Evolutionary conservation across 2,329 filamentous ascomycete genomes (phyloP).

Genomic region (Pyricularia pennisetigena): DNA sequence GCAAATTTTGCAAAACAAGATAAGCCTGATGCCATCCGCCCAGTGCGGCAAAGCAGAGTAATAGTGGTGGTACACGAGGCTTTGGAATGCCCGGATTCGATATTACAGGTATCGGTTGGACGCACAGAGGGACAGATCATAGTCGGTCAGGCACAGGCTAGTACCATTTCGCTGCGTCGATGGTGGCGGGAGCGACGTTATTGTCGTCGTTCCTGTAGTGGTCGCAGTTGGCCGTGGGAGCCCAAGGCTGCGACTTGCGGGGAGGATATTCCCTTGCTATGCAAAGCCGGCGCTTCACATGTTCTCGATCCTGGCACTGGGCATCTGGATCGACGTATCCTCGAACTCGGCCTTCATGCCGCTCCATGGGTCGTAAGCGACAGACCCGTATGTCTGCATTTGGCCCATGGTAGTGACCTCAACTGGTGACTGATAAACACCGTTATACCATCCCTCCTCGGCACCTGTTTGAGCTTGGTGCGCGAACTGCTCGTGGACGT

Average conservation of each 20-base stretch:
- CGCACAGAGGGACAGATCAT: neutral
- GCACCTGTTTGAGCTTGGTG: slow-evolving; percentile 27
- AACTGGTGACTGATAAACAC: slow-evolving; percentile 44
- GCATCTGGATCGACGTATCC: slow-evolving; percentile 48
- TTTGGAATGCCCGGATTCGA: neutral
- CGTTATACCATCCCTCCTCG: slow-evolving; percentile 42
- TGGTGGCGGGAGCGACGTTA: neutral
- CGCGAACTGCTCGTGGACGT: slow-evolving; percentile 25
- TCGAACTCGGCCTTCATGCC: slow-evolving; percentile 46
- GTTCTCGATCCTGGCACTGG: slow-evolving; percentile 46
- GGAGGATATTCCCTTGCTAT: neutral
- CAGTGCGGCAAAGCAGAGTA: neutral
- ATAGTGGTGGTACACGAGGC: slow-evolving; percentile 3
- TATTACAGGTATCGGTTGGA: neutral
- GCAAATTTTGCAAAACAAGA: neutral
- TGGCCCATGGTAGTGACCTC: slow-evolving; percentile 45
- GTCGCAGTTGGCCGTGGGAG: neutral
- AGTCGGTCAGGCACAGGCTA: neutral
- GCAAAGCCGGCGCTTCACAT: slow-evolving; percentile 27
- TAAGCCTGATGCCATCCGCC: neutral
- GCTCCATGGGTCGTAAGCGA: slow-evolving; percentile 42
- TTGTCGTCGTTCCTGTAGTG: neutral
- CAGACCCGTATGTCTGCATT: slow-evolving; percentile 36
- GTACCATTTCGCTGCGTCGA: neutral
- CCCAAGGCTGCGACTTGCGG: neutral